Evolutionary conservation across 2,329 filamentous ascomycete species (phyloP).

Genomic region (Trichoderma gracile): DNA sequence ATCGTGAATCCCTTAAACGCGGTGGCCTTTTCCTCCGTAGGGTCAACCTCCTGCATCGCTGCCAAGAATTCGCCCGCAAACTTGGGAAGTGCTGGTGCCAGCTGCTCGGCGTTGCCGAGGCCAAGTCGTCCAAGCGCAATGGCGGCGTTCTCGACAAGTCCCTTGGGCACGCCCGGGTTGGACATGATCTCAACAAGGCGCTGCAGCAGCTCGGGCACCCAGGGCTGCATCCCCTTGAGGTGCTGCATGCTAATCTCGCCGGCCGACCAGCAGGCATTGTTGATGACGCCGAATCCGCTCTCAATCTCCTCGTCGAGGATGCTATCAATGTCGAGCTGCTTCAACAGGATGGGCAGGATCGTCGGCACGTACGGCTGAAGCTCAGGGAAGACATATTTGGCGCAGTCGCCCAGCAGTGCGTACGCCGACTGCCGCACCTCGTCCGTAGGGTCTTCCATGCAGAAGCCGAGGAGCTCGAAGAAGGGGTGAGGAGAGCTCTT

Average conservation of each 20-base stretch:
- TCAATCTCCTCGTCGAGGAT: constrained; percentile 79
- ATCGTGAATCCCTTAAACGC: constrained; percentile 89
- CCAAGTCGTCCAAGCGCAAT: constrained; percentile 89
- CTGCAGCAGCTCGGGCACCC: constrained; percentile 73
- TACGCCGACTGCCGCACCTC: constrained; percentile 97
- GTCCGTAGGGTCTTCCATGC: constrained; percentile 87
- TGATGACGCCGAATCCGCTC: constrained; percentile 85
- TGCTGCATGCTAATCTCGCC: constrained; percentile 88
- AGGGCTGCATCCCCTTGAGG: constrained; percentile 72
- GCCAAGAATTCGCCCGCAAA: constrained; percentile 82
- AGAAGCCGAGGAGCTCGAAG: constrained; percentile 87
- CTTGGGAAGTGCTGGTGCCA: constrained; percentile 75
- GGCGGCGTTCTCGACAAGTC: constrained; percentile 89
- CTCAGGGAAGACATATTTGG: constrained; percentile 85
- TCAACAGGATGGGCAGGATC: constrained; percentile 78
- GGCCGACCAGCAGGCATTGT: constrained; percentile 97
- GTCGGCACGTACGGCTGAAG: constrained; percentile 71
- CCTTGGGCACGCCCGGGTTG: constrained; percentile 81
- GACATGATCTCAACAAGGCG: constrained; percentile 80
- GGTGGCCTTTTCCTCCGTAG: constrained; percentile 91
- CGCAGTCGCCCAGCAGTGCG: constrained; percentile 89
- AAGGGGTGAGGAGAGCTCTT: constrained; percentile 75
- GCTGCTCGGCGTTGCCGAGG: constrained; percentile 70
- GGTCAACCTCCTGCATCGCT: constrained; percentile 79
- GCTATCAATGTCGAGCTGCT: constrained; percentile 80